Evolutionary conservation across 805 yeast genomes (phyloP).

Genomic region (Candida sithepensis): DNA sequence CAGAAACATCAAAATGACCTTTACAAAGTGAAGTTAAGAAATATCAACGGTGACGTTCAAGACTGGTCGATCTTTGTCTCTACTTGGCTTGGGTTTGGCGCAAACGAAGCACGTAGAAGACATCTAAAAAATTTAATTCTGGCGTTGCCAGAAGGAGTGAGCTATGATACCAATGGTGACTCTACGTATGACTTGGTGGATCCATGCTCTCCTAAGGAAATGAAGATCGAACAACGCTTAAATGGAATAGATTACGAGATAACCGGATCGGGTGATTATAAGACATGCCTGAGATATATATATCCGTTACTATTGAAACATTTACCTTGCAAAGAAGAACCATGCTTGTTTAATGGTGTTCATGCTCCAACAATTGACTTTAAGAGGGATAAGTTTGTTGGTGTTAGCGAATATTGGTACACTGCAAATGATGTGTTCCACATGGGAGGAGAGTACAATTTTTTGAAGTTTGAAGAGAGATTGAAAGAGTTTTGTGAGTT

Average conservation of each 20-base stretch:
- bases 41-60: constrained; percentile 65
- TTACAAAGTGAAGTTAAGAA: constrained; percentile 60
- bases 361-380: constrained; percentile 90
- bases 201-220: constrained; percentile 78
- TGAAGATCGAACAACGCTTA: constrained; percentile 43
- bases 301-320: constrained; percentile 77
- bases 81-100: constrained; percentile 98
- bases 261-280: constrained; percentile 76
- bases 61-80: constrained; percentile 87
- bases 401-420: constrained; percentile 96
- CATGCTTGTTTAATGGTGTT: constrained; percentile 92
- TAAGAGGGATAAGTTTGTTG: constrained; percentile 76
- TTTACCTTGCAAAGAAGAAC: constrained; percentile 79
- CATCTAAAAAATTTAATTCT: constrained; percentile 55
- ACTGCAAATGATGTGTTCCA: constrained; percentile 89
- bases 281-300: constrained; percentile 63
- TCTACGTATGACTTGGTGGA: constrained; percentile 52
- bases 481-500: constrained; percentile 72
- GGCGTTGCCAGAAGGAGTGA: constrained; percentile 41
- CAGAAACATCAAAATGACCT: constrained; percentile 70
- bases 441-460: constrained; percentile 86
- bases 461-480: constrained; percentile 57
- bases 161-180: constrained; percentile 44
- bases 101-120: constrained; percentile 84
- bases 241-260: constrained; percentile 48